phyloP scores from a whole-genome alignment of 352 stramenopile genomes.

The Globisporangium cederbergense region DNA sequence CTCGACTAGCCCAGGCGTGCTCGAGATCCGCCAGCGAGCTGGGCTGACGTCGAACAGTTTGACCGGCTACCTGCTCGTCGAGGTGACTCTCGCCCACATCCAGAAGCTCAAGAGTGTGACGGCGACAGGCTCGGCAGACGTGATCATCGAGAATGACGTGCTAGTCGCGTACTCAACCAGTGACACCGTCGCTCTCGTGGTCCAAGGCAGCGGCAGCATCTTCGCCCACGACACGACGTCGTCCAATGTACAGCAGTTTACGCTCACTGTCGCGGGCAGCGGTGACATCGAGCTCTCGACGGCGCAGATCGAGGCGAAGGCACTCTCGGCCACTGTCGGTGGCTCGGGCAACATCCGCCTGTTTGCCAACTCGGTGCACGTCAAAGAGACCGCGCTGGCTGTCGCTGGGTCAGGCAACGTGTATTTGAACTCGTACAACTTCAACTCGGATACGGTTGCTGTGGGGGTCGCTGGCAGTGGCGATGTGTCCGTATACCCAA shows the following conservation, averaged over 20 bases:
- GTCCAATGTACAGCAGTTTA: slow-evolving; percentile 1
- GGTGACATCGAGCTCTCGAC: slow-evolving; percentile 8
- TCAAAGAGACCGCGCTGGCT: not conserved
- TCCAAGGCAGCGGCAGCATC: slow-evolving; percentile 11
- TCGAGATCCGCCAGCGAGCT: slow-evolving; percentile 10
- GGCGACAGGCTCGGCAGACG: slow-evolving; percentile 1
- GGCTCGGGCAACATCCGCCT: slow-evolving; percentile 8
- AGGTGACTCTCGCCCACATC: slow-evolving; percentile 3
- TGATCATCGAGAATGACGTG: slow-evolving; percentile 10
- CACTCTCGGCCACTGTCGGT: not conserved
- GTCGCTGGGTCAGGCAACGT: slow-evolving; percentile 5
- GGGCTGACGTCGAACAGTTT: not conserved
- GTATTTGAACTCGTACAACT: slow-evolving; percentile 11
- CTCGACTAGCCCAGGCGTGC: not conserved
- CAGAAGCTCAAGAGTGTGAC: slow-evolving; percentile 4
- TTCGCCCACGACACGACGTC: slow-evolving; percentile 7
- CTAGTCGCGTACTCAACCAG: slow-evolving; percentile 1
- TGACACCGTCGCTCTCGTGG: not conserved
- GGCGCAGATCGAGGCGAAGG: slow-evolving; percentile 4
- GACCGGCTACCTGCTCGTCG: slow-evolving; percentile 9
- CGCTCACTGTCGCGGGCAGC: slow-evolving; percentile 7
- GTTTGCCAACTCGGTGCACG: slow-evolving; percentile 2
- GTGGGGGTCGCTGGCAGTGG: slow-evolving; percentile 2
- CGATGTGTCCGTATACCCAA: slow-evolving; percentile 11
- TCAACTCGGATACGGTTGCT: not conserved